Base-by-base conservation (phyloP, 768 basidiomycete species). In the Boletus sp. region DNA sequence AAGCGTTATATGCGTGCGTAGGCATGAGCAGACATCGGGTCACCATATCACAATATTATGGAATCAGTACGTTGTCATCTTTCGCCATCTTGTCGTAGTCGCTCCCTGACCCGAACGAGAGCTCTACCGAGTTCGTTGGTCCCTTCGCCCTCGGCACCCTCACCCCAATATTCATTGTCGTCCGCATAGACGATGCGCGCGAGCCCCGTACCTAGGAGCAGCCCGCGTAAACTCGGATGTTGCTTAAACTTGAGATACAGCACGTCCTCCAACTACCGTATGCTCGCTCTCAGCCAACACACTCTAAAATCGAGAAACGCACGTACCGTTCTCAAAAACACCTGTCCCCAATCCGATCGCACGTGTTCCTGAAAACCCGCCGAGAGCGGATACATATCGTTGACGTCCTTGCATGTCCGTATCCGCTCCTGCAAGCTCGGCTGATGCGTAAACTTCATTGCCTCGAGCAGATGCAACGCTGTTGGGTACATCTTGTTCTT, bases 391-490 rank as follows among this genome's bases (percentile, higher is more conserved):
- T 67, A 69, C 72, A 75, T 78, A 14, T 77, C 75, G 42, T 70
- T 69, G n/a, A 73, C 70, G 24, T 68, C 75, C n/a, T 64, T 65
- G 56, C 73, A 73, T 12, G 57, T 63, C 51, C 87, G 77, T 54
- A 92, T 86, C 30, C 64, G 62, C 54, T 89, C 84, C 11, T 83
- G 83, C 17, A 87, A 62, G 0, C 80, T 78, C 0, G 80, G 82
- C 3, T 75, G 74, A 20, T 75, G 68, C 37, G 83, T 64, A 68
- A 84, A 92, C 67, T 88, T 88, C 65, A 88, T 74, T 9, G 89
- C 89, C 70, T 92, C 89, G 52, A 83, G 80, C n/a, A 92, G 77
- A 61, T 92, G 90, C 63, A 84, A 70, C 10, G 86, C 90, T 2
- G 83, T 87, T 2, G 87, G 87, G 62, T 85, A 93, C 41, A 71